These are phyloP conservation scores for Albifimbria verrucaria DNA, from an alignment of 2,329 filamentous ascomycete genomes.

Conservation along the genomic window DNA sequence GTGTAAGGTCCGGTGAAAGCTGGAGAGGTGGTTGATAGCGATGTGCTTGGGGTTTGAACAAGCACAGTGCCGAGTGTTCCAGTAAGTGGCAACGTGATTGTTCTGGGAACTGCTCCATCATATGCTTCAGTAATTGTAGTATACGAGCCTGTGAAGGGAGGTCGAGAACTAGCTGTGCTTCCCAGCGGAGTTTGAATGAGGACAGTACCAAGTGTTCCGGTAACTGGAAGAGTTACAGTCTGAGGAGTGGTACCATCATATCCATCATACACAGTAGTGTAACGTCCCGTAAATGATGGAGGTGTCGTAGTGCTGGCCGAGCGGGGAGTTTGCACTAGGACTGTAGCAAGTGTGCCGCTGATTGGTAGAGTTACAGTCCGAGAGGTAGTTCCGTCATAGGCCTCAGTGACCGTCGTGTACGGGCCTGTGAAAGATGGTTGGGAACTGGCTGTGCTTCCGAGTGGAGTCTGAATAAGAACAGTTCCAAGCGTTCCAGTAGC, in stretches of 20 bases:
- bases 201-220: background rate
- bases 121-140: background rate
- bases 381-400: background rate
- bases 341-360: background rate
- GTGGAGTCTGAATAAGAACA: background rate
- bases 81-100: background rate
- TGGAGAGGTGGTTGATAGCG: background rate
- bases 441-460: background rate
- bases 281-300: background rate
- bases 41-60: background rate
- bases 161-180: background rate
- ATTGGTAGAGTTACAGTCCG: background rate
- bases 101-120: background rate
- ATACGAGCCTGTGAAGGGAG: background rate
- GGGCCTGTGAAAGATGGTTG: conserved; percentile 5
- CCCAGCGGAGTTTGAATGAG: background rate
- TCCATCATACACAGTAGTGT: background rate
- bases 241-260: background rate
- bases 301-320: background rate
- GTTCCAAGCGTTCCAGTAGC: background rate
- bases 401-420: conserved; percentile 4
- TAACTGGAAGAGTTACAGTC: background rate
- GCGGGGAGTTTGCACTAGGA: background rate
- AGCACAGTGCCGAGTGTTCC: background rate
- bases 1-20: background rate